Percentiles rank a stretch among this genome's conserved stretches.
These are phyloP conservation scores for Cryptococcus sp. DNA, from an alignment of 1,284 basidiomycete species.

Conservation along the genomic window DNA sequence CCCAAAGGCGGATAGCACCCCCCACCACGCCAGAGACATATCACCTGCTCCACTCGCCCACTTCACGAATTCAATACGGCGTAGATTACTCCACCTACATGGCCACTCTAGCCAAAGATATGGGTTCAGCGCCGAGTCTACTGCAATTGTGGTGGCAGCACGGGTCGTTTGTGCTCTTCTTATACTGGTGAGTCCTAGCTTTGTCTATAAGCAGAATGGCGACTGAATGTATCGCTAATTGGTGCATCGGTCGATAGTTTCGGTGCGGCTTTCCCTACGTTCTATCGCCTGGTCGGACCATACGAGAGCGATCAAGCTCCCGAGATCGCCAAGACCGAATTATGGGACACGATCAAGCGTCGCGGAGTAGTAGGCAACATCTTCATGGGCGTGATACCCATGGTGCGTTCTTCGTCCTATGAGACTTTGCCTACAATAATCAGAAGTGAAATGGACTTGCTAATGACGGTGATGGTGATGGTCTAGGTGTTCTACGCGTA, in stretches of 20 bases:
- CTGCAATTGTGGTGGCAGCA: slow-evolving; percentile 59
- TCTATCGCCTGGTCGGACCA: slow-evolving; percentile 65
- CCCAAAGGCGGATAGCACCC: slow-evolving; percentile 56
- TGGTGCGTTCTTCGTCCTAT: slow-evolving; percentile 44
- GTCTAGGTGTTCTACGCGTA: slow-evolving; percentile 51
- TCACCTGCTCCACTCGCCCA: slow-evolving; percentile 61
- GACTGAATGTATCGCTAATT: neutral
- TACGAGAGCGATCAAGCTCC: slow-evolving; percentile 56
- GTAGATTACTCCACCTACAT: slow-evolving; percentile 60
- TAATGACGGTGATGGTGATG: neutral
- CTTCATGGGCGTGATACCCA: slow-evolving; percentile 64
- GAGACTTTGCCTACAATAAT: neutral
- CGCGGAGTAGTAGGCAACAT: slow-evolving; percentile 64
- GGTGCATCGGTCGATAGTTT: slow-evolving; percentile 50
- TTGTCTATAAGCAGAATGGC: neutral
- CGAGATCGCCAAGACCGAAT: slow-evolving; percentile 61
- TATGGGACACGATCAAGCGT: slow-evolving; percentile 66
- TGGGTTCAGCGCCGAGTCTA: slow-evolving; percentile 62
- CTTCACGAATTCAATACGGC: slow-evolving; percentile 64
- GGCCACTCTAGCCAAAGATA: slow-evolving; percentile 64
- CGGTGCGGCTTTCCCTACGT: slow-evolving; percentile 65
- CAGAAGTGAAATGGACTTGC: neutral
- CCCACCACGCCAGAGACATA: slow-evolving; percentile 62
- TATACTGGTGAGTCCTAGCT: slow-evolving; percentile 59
- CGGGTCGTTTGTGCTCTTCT: slow-evolving; percentile 60